These are phyloP conservation scores for Fusarium robinianum DNA, from an alignment of 2,329 filamentous ascomycete species.

Conservation along the genomic window DNA sequence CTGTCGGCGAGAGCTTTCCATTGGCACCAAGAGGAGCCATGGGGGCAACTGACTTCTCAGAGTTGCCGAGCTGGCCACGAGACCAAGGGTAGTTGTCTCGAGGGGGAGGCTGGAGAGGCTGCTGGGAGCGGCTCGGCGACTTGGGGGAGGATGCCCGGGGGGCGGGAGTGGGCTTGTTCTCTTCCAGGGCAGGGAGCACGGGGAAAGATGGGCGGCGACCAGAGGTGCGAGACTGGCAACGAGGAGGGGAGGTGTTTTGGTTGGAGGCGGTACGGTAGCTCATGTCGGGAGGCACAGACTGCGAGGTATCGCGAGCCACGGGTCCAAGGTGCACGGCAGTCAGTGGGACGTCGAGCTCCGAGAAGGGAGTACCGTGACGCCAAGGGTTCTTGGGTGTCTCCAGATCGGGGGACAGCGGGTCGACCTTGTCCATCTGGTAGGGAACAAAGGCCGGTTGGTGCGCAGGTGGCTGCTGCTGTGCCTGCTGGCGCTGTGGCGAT, in stretches of 20 bases:
- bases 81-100: conserved; percentile 62
- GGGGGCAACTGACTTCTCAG: conserved; percentile 53
- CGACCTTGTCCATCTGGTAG: conserved; percentile 57
- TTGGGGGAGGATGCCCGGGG: conserved; percentile 42
- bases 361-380: conserved; percentile 83
- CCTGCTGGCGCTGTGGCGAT: conserved; percentile 33
- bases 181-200: conserved; percentile 70
- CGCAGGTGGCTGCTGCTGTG: conserved; percentile 29
- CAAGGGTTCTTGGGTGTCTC: conserved; percentile 65
- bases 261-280: conserved; percentile 63
- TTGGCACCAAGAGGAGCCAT: conserved; percentile 35
- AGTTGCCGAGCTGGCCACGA: conserved; percentile 49
- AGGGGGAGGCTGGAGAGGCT: conserved; percentile 56
- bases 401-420: conserved; percentile 59
- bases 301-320: conserved; percentile 76
- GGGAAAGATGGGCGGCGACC: conserved; percentile 69
- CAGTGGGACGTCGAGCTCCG: conserved; percentile 86
- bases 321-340: conserved; percentile 73
- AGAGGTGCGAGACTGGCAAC: conserved; percentile 60
- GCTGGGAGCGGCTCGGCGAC: conserved; percentile 43
- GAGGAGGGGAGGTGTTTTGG: conserved; percentile 44
- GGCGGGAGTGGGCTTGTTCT: conserved; percentile 57
- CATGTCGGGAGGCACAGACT: conserved; percentile 95
- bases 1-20: conserved; percentile 36
- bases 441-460: conserved; percentile 48